These are phyloP conservation scores for Metschnikowia gelsemii DNA, from an alignment of 805 yeast species.

Conservation along the genomic window DNA sequence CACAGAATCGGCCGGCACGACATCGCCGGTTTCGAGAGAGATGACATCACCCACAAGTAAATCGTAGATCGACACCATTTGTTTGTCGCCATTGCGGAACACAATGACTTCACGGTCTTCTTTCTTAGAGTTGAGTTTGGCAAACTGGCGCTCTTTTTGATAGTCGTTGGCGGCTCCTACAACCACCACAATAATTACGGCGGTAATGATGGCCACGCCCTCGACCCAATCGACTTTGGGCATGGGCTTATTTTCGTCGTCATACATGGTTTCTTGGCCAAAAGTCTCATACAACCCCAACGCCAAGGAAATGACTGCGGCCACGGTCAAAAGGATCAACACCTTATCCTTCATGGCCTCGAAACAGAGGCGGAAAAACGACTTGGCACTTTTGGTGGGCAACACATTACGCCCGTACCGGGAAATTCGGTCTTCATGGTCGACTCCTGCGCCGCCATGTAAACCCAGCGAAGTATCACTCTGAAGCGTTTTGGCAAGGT, in stretches of 20 bases:
- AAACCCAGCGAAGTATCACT: constrained; percentile 46
- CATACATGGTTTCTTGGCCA: constrained; percentile 76
- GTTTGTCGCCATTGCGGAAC: constrained; percentile 67
- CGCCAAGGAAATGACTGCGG: constrained; percentile 86
- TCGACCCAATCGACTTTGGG: constrained; percentile 98
- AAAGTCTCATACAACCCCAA: constrained; percentile 90
- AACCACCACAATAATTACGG: constrained; percentile 82
- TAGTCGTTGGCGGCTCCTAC: constrained; percentile 97
- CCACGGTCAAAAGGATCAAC: constrained; percentile 74
- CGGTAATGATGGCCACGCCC: constrained; percentile 95
- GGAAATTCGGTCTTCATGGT: constrained; percentile 41
- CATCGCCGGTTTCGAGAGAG: constrained; percentile 87
- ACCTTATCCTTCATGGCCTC: constrained; percentile 92
- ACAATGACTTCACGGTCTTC: constrained; percentile 80
- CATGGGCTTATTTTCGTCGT: constrained; percentile 69
- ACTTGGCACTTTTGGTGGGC: constrained; percentile 70
- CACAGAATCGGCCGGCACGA: constrained; percentile 85
- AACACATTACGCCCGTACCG: constrained; percentile 67
- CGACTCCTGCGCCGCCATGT: constrained; percentile 18
- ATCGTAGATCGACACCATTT: constrained; percentile 67
- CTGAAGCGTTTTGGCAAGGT: constrained; percentile 30
- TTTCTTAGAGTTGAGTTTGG: constrained; percentile 81
- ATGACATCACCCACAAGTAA: constrained; percentile 85
- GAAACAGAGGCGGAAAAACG: constrained; percentile 65
- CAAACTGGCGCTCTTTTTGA: constrained; percentile 93